These are phyloP conservation scores for Rubroshorea leprosula DNA, from an alignment of 345 rosid genomes.

Conservation along the genomic window DNA sequence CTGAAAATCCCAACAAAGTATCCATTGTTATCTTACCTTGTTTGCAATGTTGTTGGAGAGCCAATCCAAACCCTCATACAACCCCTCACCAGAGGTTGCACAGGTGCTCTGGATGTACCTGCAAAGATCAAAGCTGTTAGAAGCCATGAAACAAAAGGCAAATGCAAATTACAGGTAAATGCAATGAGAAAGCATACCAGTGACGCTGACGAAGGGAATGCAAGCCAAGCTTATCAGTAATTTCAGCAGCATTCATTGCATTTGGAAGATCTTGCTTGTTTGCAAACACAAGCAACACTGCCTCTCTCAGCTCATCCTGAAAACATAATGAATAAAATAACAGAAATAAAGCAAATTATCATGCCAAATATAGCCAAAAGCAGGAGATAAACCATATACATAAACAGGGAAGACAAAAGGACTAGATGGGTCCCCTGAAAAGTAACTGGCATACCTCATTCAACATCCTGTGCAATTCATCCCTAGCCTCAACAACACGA, in stretches of 20 bases:
- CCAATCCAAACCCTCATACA: conserved; percentile 89
- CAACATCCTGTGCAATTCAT: conserved; percentile 87
- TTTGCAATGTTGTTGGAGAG: conserved; percentile 81
- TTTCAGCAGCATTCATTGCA: conserved; percentile 90
- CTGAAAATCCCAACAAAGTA: background rate
- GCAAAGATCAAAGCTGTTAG: conserved; percentile 14
- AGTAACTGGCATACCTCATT: conserved; percentile 51
- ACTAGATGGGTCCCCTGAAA: background rate
- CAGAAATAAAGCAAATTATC: background rate
- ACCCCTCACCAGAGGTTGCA: conserved; percentile 86
- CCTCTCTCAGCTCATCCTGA: conserved; percentile 88
- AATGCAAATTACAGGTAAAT: background rate
- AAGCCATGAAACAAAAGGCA: background rate
- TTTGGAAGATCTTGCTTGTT: conserved; percentile 95
- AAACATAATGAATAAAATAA: conserved; percentile 10
- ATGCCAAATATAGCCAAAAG: background rate
- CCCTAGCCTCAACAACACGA: conserved; percentile 76
- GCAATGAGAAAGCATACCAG: conserved; percentile 32
- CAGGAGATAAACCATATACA: background rate
- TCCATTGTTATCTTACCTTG: conserved; percentile 45
- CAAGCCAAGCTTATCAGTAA: conserved; percentile 72
- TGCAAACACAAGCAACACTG: conserved; percentile 83
- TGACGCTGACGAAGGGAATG: conserved; percentile 65
- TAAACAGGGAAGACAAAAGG: conserved; percentile 1
- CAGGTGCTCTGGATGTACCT: conserved; percentile 97